Percentiles rank a stretch among this genome's conserved stretches.
Evolutionary conservation across 2,329 filamentous ascomycete genomes (phyloP).

Genomic region (Arthrobotrys sphaeroides): DNA sequence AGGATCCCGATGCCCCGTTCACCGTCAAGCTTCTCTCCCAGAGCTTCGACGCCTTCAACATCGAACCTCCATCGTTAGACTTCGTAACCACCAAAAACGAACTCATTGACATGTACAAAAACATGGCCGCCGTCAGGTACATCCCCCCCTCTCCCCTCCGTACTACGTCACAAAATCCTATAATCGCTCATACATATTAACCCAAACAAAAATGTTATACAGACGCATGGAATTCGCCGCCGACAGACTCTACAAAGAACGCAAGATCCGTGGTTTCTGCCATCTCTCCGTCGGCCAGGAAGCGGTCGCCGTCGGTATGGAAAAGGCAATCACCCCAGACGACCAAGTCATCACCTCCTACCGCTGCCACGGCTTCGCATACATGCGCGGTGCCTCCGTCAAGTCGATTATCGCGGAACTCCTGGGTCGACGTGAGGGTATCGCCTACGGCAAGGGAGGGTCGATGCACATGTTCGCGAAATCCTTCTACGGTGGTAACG

Average conservation of each 20-base stretch:
- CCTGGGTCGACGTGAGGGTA: slow-evolving; percentile 92
- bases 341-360: slow-evolving; percentile 98
- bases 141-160: slow-evolving; percentile 59
- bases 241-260: slow-evolving; percentile 99
- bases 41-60: slow-evolving; percentile 99
- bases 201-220: not conserved
- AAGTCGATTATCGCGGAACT: slow-evolving; percentile 96
- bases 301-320: slow-evolving; percentile 95
- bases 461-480: slow-evolving; percentile 99
- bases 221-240: slow-evolving; percentile 99
- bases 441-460: slow-evolving; percentile 97
- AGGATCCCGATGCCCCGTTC: slow-evolving; percentile 96
- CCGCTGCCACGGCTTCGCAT: slow-evolving; percentile 96
- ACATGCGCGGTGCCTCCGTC: slow-evolving; percentile 92
- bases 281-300: slow-evolving; percentile 98
- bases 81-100: slow-evolving; percentile 95
- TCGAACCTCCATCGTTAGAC: slow-evolving; percentile 94
- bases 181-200: slow-evolving; percentile 1
- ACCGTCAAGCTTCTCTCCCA: slow-evolving; percentile 92
- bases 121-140: slow-evolving; percentile 95
- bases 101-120: slow-evolving; percentile 98
- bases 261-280: slow-evolving; percentile 99
- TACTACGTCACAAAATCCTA: not conserved
- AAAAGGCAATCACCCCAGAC: slow-evolving; percentile 88
- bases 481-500: slow-evolving; percentile 98